Evolutionary conservation across 345 rosid species (phyloP), one percentile per base, ranked within the genome.

Genomic region (Aegle marmelos): DNA sequence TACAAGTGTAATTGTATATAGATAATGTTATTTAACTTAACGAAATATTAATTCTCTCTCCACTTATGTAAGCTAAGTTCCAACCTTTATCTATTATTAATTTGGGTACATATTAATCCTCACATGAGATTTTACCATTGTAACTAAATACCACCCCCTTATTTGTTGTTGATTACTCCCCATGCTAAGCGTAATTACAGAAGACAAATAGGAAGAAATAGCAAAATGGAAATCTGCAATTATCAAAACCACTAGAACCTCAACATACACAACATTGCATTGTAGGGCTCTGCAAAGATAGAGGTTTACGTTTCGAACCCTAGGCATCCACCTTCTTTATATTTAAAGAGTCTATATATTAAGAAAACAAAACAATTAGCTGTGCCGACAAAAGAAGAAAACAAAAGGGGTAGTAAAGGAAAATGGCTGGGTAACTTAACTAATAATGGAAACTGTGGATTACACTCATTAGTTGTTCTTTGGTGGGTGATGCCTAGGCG

Each of bases 401-500:
- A 53, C 1, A 9, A 5, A 4, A 16, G 4, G 1, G 7, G n/a
- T n/a, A 53, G 21, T 19, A 17, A 14, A 53, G 56, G 56, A 13
- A 45, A 45, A 16, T 45, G 50, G 45, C 13, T 13, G 4, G 5
- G 11, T 45, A 45, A 41, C 5, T 25, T 61, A 30, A 30, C 31
- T 73, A 45, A 17, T 16, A 39, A 41, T 48, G 37, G 19, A 50
- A 28, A 22, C 39, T 59, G 76, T 9, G 45, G 33, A 27, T 34
- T 21, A 61, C 31, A 24, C 41, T n/a, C 61, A 5, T 86, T 65
- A 92, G 79, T 93, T 91, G 70, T 93, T 88, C 87, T 89, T 91
- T 33, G 98, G 96, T 54, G 98, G 96, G 79, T 91, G 98, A 78
- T 88, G 96, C 81, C 91, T 90, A 33, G 94, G 90, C 62, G 82